Evolutionary conservation across 331 rosid species (phyloP).

Genomic region (Rosa hybrid): DNA sequence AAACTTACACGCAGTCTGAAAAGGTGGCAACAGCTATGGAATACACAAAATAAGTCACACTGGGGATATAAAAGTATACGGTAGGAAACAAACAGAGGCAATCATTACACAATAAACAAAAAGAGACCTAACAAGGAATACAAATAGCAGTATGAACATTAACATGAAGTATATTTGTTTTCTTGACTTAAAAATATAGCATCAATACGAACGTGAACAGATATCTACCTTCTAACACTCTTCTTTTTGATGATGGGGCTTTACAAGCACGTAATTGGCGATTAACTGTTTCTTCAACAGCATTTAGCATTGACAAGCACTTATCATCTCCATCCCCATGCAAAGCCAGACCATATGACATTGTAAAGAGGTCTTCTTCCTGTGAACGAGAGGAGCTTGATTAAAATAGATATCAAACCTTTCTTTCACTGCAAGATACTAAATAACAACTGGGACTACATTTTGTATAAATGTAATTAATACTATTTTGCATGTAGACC

Average conservation of each 20-base stretch:
- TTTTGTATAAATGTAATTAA: background rate
- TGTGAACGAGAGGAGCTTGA: slow-evolving; percentile 35
- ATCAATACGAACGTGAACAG: background rate
- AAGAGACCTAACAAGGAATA: background rate
- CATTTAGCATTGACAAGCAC: slow-evolving; percentile 79
- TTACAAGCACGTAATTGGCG: slow-evolving; percentile 95
- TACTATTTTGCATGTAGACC: background rate
- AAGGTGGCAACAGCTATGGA: slow-evolving; percentile 14
- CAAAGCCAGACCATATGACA: slow-evolving; percentile 93
- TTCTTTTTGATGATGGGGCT: slow-evolving; percentile 62
- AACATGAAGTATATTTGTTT: background rate
- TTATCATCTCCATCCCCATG: slow-evolving; percentile 81
- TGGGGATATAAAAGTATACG: slow-evolving; percentile 9
- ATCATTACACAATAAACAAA: background rate
- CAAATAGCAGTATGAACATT: background rate
- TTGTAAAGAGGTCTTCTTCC: slow-evolving; percentile 95
- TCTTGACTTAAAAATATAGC: background rate
- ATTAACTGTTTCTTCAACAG: slow-evolving; percentile 84
- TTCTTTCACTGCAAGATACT: slow-evolving; percentile 21
- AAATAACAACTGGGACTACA: background rate
- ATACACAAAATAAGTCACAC: background rate
- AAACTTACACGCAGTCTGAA: slow-evolving; percentile 22
- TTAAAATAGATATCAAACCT: slow-evolving; percentile 12
- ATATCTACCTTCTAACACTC: slow-evolving; percentile 60
- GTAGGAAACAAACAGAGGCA: background rate